Evolutionary conservation across 176 grass and related monocot species (phyloP), one percentile per base, ranked within the genome.

Genomic region (Carex scoparia): DNA sequence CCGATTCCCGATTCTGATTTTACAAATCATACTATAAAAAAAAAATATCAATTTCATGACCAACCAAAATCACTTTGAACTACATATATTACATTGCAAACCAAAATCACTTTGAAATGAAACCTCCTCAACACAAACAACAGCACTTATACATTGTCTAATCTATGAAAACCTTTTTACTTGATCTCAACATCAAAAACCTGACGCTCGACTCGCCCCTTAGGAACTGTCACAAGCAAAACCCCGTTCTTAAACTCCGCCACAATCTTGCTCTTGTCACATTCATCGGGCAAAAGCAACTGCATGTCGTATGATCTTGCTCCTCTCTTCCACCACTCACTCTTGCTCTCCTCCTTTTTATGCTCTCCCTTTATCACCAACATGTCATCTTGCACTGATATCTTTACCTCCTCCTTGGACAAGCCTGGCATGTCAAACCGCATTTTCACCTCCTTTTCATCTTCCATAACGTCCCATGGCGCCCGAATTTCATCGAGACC

Each of bases 401-500:
- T 61, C 28, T 85, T 61, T 19, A 89, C 87, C 8, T 37, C 82
- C 0, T 83, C 23, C 15, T 15, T 89, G 15, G 83, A 60, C 13
- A 37, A n/a, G 69, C 84, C 64, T 11, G 83, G 83, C 73, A 85
- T 81, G 83, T 85, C 68, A 33, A 81, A 85, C 65, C 78, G 79
- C 56, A 89, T 48, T 53, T 18, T 85, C 33, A 89, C 87, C 30
- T 85, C 60, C 40, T 72, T 85, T 33, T 55, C 74, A 2, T 89
- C 44, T 16, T 89, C 83, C 73, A 81, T 85, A 49, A 89, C 64
- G 65, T 89, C 83, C 87, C 83, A 89, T 18, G 75, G 87, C 0
- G 54, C 8, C 62, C 81, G 38, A 23, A 83, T 16, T 55, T 69
- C 81, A 51, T 11, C 2, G 12, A 1, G 44, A 1, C 11, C 19